Conservation (phyloP, 176 grass and related monocot genomes). For the Zizania latifolia region DNA sequence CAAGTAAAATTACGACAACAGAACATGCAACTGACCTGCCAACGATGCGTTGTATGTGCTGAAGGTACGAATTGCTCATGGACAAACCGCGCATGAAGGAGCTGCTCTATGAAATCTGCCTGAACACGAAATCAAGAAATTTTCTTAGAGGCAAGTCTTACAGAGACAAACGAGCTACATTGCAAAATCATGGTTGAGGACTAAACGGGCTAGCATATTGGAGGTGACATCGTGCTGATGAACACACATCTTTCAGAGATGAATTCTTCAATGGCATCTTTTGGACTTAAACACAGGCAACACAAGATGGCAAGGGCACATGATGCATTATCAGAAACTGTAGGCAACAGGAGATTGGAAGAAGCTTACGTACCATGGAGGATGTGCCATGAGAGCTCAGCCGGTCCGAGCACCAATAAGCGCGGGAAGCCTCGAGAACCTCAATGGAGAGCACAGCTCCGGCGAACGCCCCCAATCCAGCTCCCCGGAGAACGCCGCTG, state of each 20-base stretch:
- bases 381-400: conserved; percentile 33
- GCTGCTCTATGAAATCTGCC: conserved; percentile 84
- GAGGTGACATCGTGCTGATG: neutral
- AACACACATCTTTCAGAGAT: neutral
- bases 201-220: neutral
- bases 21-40: conserved; percentile 55
- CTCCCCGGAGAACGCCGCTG: conserved; percentile 61
- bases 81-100: conserved; percentile 64
- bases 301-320: no score
- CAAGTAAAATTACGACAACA: neutral
- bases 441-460: conserved; percentile 69
- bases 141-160: neutral
- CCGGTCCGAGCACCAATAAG: conserved; percentile 64
- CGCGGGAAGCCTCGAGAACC: conserved; percentile 64
- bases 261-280: neutral
- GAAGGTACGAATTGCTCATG: conserved; percentile 50
- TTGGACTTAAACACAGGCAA: no score
- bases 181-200: neutral
- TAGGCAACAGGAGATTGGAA: neutral
- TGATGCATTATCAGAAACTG: conserved; percentile 17
- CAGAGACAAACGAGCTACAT: neutral
- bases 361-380: conserved; percentile 66
- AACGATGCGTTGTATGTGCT: conserved; percentile 37
- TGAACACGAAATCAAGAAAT: conserved; percentile 24
- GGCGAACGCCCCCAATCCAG: conserved; percentile 59